Conservation (phyloP, 768 basidiomycete genomes). For the Lactifluus piperatus region DNA sequence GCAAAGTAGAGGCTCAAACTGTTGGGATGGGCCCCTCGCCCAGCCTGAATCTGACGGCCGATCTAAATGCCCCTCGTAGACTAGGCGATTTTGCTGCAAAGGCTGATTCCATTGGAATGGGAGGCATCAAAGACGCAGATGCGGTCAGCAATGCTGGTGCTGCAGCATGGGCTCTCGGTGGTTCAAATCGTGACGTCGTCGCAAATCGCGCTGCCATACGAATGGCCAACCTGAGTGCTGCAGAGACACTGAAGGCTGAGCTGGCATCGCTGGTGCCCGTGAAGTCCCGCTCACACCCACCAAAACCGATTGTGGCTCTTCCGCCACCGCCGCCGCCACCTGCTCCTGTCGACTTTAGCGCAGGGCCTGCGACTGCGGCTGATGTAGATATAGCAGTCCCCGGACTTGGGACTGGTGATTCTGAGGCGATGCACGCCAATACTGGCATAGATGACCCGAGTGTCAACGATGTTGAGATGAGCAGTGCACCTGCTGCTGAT, state of each 20-base stretch:
- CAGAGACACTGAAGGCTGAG: constrained; percentile 89
- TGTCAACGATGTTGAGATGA: constrained; percentile 8
- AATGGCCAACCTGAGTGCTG: constrained; percentile 95
- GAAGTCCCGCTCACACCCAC: constrained; percentile 26
- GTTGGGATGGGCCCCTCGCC: constrained; percentile 38
- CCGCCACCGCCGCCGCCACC: constrained; percentile 7
- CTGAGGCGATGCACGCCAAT: neutral
- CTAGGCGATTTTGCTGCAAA: constrained; percentile 60
- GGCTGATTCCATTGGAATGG: constrained; percentile 71
- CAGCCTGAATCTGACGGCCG: constrained; percentile 39
- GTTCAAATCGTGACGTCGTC: constrained; percentile 85
- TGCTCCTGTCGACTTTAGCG: constrained; percentile 22
- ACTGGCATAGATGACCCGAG: neutral
- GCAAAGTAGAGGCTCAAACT: constrained; percentile 52
- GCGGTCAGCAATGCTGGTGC: constrained; percentile 48
- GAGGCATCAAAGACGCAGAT: constrained; percentile 50
- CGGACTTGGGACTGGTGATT: constrained; percentile 28
- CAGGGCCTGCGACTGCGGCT: constrained; percentile 13
- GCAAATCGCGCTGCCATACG: constrained; percentile 85
- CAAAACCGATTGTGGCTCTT: constrained; percentile 19
- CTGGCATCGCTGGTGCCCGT: constrained; percentile 47
- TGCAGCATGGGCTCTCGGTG: constrained; percentile 67
- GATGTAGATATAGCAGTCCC: constrained; percentile 28
- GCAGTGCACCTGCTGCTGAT: constrained; percentile 13
- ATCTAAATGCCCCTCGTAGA: constrained; percentile 33